A percentile compares a stretch with the other conserved stretches of the same genome.
These are phyloP conservation scores for Carex myosuroides DNA, from an alignment of 176 grass and related monocot species.

Conservation along the genomic window DNA sequence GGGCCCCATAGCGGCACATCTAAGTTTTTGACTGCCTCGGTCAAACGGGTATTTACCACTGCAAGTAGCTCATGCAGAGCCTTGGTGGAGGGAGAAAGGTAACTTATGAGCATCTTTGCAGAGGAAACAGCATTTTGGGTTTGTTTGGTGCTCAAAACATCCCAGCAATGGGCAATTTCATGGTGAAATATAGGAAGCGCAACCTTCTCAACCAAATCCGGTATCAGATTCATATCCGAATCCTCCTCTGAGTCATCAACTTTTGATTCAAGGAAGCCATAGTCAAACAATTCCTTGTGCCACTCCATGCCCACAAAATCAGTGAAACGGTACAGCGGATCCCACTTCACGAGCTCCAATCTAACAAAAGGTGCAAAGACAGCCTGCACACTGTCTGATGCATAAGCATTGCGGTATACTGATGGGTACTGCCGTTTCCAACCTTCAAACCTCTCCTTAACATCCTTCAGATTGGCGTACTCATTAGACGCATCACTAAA, in stretches of 20 bases:
- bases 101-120: slow-evolving; percentile 50
- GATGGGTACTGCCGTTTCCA: slow-evolving; percentile 64
- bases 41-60: slow-evolving; percentile 48
- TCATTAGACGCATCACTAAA: slow-evolving; percentile 92
- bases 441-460: slow-evolving; percentile 87
- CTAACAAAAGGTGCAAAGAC: slow-evolving; percentile 75
- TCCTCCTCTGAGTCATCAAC: slow-evolving; percentile 31
- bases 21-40: slow-evolving; percentile 47
- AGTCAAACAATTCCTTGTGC: slow-evolving; percentile 61
- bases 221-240: slow-evolving; percentile 52
- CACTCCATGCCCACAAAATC: slow-evolving; percentile 82
- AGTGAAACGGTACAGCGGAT: slow-evolving; percentile 54
- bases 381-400: slow-evolving; percentile 54
- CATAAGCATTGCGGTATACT: slow-evolving; percentile 80
- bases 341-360: slow-evolving; percentile 92
- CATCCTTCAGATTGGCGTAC: slow-evolving; percentile 71
- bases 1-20: slow-evolving; percentile 76
- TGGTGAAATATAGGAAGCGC: slow-evolving; percentile 90
- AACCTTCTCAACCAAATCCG: slow-evolving; percentile 75
- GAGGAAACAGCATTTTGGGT: slow-evolving; percentile 61
- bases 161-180: slow-evolving; percentile 84
- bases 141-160: slow-evolving; percentile 63
- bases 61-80: slow-evolving; percentile 56
- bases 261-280: slow-evolving; percentile 32
- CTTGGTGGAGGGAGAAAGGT: slow-evolving; percentile 53